These are phyloP conservation scores for Xylariomycetidae sp. DNA, from an alignment of 2,329 filamentous ascomycete species.

Conservation along the genomic window DNA sequence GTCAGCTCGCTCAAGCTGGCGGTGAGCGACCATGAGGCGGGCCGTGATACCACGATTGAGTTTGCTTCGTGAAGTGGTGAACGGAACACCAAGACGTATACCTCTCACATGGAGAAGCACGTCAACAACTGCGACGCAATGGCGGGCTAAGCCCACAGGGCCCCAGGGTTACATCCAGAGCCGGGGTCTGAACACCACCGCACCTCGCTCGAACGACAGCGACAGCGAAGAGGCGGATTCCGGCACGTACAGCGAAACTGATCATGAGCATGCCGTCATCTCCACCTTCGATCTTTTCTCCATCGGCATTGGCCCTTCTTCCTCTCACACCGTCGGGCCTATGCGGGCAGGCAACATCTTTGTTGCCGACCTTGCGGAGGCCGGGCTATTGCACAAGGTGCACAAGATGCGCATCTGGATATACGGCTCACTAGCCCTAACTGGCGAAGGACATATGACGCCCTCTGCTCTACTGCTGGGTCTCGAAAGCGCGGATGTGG, in stretches of 20 bases:
- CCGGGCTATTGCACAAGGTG: constrained; percentile 37
- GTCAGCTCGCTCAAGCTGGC: too few relatives aligned
- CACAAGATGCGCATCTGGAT: constrained; percentile 41
- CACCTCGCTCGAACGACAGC: constrained; percentile 13
- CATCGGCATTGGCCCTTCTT: constrained; percentile 45
- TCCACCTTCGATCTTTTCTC: constrained; percentile 47
- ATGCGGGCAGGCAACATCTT: constrained; percentile 49
- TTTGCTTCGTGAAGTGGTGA: too few relatives aligned
- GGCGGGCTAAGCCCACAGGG: too few relatives aligned
- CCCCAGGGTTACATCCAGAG: too few relatives aligned
- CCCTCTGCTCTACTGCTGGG: constrained; percentile 42
- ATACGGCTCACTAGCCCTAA: constrained; percentile 44
- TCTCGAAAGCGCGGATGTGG: constrained; percentile 43
- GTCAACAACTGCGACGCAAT: too few relatives aligned
- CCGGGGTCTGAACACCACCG: constrained; percentile 16
- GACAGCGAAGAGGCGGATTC: constrained; percentile 25
- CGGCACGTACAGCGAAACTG: constrained; percentile 41
- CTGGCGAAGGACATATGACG: constrained; percentile 47
- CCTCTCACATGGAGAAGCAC: too few relatives aligned
- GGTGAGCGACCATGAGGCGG: too few relatives aligned
- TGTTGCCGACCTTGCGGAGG: constrained; percentile 40
- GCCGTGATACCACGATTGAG: too few relatives aligned
- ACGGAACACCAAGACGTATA: too few relatives aligned
- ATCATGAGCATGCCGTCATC: constrained; percentile 46
- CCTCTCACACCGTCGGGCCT: constrained; percentile 45